Evolutionary conservation across 768 basidiomycete genomes (phyloP), one percentile per base, ranked within the genome.

Genomic region (Termitomyces sp.): DNA sequence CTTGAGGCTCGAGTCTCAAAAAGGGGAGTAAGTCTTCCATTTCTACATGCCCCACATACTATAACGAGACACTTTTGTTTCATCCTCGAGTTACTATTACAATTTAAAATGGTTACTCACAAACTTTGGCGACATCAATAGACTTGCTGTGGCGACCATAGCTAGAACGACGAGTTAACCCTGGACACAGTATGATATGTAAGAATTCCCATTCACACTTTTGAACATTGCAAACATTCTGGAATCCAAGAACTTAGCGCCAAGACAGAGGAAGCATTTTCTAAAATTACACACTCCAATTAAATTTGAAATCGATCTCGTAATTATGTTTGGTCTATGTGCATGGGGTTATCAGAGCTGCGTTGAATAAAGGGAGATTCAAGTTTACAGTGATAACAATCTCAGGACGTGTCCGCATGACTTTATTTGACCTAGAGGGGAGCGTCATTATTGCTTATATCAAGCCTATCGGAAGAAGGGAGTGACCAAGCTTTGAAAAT

Each of bases 101-200:
- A 48, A 28, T 22, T n/a, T 9, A 0, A 16, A 20, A 20, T 10
- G n/a, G 31, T 20, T 12, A 76, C 84, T 60, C 60, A 87, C 88
- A 75, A 55, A 81, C 83, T 74, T 85, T 80, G 33, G 84, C 79
- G 15, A 85, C 78, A 15, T 77, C 75, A 62, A 90, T 90, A 20
- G 88, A 90, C 59, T 86, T 90, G 66, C 81, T 86, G 64, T 84
- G 83, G 33, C 88, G 81, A 16, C 88, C 88, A 64, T 90, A 90
- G 52, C 88, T 90, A 60, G 37, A 39, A 10, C 44, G 28, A 39
- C 26, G 12, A 18, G 36, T 24, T 13, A 42, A 55, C 9, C 49
- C 60, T 10, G 9, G 16, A 28, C 4, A 20, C 56, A 24, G 58
- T 26, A 55, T 41, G 22, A 54, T 2, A 39, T 42, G 18, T 28